Conservation (phyloP, 768 basidiomycete genomes). For the Trichaptum fuscoviolaceum region DNA sequence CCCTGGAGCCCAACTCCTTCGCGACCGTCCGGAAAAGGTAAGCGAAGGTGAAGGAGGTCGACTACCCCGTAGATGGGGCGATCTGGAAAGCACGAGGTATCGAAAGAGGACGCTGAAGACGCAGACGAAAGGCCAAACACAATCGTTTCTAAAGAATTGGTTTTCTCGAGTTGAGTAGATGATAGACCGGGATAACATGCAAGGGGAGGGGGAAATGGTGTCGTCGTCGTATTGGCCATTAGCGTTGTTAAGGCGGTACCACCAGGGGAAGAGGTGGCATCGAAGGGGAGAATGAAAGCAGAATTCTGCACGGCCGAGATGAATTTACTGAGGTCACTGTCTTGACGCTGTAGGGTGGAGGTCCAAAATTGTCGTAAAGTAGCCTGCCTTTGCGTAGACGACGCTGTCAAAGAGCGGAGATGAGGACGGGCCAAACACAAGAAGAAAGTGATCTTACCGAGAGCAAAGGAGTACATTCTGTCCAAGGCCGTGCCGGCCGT, state of each 20-base stretch:
- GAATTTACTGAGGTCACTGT: conserved; percentile 40
- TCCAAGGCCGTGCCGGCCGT: conserved; percentile 39
- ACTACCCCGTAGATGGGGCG: conserved; percentile 62
- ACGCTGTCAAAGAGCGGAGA: conserved; percentile 34
- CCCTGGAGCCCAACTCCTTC: conserved; percentile 44
- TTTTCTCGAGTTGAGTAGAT: conserved; percentile 30
- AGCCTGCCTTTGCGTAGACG: conserved; percentile 44
- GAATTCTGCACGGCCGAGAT: conserved; percentile 40
- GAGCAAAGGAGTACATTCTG: conserved; percentile 55
- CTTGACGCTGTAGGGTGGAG: conserved; percentile 40
- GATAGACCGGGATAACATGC: conserved; percentile 55
- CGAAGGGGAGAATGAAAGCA: conserved; percentile 52
- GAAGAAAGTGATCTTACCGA: conserved; percentile 34
- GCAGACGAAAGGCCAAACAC: conserved; percentile 45
- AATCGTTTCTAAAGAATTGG: conserved; percentile 43
- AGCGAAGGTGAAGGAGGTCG: conserved; percentile 49
- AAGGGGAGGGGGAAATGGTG: conserved; percentile 53
- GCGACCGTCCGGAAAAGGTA: conserved; percentile 48
- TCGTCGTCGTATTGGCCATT: conserved; percentile 34
- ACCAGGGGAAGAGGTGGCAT: conserved; percentile 36
- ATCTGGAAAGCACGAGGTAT: conserved; percentile 46
- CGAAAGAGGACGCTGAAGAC: conserved; percentile 32
- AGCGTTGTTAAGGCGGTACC: conserved; percentile 30
- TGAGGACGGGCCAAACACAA: conserved; percentile 9
- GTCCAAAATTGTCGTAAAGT: conserved; percentile 53